Evolutionary conservation across 345 rosid species (phyloP).

Genomic region (Rubroshorea leprosula): DNA sequence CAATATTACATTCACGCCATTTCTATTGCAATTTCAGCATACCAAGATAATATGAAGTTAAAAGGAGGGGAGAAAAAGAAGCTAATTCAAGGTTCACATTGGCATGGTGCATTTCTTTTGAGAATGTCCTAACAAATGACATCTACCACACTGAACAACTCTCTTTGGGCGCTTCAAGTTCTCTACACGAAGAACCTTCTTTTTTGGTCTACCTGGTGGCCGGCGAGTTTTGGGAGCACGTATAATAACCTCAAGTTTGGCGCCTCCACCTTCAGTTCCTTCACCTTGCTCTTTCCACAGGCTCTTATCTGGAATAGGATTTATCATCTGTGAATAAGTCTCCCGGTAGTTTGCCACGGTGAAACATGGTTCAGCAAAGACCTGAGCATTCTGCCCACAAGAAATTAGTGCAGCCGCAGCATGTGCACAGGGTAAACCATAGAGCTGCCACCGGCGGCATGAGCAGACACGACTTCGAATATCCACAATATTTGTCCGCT

Average conservation of each 20-base stretch:
- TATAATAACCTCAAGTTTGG: conserved; percentile 50
- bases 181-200: conserved; percentile 91
- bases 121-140: conserved; percentile 97
- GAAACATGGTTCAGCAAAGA: conserved; percentile 83
- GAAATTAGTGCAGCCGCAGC: conserved; percentile 95
- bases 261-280: conserved; percentile 54
- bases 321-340: conserved; percentile 67
- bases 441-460: conserved; percentile 91
- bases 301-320: conserved; percentile 61
- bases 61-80: conserved; percentile 9
- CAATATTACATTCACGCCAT: conserved; percentile 32
- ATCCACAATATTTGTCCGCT: conserved; percentile 93
- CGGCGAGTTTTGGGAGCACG: conserved; percentile 90
- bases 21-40: conserved; percentile 16
- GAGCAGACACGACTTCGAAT: conserved; percentile 77
- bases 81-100: conserved; percentile 37
- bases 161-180: conserved; percentile 92
- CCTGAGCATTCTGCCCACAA: conserved; percentile 72
- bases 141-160: conserved; percentile 95
- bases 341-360: conserved; percentile 69
- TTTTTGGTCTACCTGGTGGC: conserved; percentile 97
- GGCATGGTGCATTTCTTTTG: conserved; percentile 97
- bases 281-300: conserved; percentile 60
- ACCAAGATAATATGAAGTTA: conserved; percentile 6
- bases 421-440: conserved; percentile 94